phyloP scores from a whole-genome alignment of 2,329 filamentous ascomycete genomes.

The Claviceps fusiformis region DNA sequence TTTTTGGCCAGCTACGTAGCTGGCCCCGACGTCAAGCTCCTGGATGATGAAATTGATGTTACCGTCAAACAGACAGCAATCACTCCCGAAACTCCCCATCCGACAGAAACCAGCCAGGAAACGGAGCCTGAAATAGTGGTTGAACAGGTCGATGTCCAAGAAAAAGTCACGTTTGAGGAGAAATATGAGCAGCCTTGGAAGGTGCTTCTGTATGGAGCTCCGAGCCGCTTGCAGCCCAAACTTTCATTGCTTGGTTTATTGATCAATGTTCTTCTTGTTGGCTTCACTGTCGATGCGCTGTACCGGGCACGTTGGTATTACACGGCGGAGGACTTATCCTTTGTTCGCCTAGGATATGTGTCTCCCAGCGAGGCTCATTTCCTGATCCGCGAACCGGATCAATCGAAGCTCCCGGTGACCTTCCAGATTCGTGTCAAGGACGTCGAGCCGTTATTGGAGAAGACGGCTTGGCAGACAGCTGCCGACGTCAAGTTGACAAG shows the following conservation, averaged over 20 bases:
- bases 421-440: constrained; percentile 50
- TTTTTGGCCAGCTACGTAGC: constrained; percentile 46
- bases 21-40: constrained; percentile 41
- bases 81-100: constrained; percentile 13
- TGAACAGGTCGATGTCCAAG: constrained; percentile 46
- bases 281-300: constrained; percentile 63
- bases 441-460: constrained; percentile 36
- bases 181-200: constrained; percentile 42
- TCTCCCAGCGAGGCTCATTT: constrained; percentile 69
- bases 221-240: constrained; percentile 54
- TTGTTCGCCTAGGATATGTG: constrained; percentile 78
- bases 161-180: constrained; percentile 47
- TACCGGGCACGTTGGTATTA: constrained; percentile 60
- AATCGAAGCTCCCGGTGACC: constrained; percentile 58
- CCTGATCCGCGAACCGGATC: constrained; percentile 72
- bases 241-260: constrained; percentile 55
- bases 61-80: constrained; percentile 33
- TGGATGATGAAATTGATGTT: constrained; percentile 48
- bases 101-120: constrained; percentile 19
- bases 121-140: constrained; percentile 23
- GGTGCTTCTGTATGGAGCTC: constrained; percentile 62
- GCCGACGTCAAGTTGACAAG: constrained; percentile 53
- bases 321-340: constrained; percentile 62
- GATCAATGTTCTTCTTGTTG: constrained; percentile 57
- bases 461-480: constrained; percentile 50